Percentiles rank a stretch among this genome's conserved stretches.
Conservation (phyloP, 2,329 filamentous ascomycete species). For the Aspergillus spinulosporus region DNA sequence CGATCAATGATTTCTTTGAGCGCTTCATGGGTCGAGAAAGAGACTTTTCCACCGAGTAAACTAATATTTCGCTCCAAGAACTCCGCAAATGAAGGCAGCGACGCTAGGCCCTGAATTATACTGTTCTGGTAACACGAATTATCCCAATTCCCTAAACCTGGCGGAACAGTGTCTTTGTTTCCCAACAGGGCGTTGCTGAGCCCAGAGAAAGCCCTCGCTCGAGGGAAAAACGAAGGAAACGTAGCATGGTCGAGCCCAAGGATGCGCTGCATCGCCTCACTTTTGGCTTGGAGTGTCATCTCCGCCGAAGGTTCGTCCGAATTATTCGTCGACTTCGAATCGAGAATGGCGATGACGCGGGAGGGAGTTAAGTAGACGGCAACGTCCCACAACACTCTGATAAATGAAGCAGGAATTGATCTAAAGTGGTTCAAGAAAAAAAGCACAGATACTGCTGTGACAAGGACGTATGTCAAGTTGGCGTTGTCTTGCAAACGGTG, state of each 20-base stretch:
- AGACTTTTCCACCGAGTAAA: conserved; percentile 37
- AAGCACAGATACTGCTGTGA: conserved; percentile 32
- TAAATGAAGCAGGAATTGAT: conserved; percentile 31
- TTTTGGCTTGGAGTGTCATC: conserved; percentile 56
- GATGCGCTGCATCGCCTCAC: conserved; percentile 63
- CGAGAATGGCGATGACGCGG: conserved; percentile 47
- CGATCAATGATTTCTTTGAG: conserved; percentile 68
- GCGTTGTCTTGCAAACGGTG: conserved; percentile 30
- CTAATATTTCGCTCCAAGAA: conserved; percentile 59
- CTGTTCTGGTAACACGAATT: conserved; percentile 99
- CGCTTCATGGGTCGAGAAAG: conserved; percentile 52
- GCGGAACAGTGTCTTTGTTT: conserved; percentile 37
- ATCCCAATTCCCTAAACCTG: conserved; percentile 83
- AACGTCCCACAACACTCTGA: conserved; percentile 39
- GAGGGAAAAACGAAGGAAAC: conserved; percentile 59
- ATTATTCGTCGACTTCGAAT: conserved; percentile 50
- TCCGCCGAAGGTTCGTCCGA: conserved; percentile 38
- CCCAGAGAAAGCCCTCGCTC: conserved; percentile 55
- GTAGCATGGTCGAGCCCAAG: conserved; percentile 62
- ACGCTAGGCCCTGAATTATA: conserved; percentile 80
- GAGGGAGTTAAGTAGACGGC: conserved; percentile 43
- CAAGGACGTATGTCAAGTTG: conserved; percentile 31
- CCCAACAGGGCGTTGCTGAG: conserved; percentile 51
- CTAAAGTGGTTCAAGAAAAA: conserved; percentile 34
- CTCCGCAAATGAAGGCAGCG: conserved; percentile 66